A percentile compares a stretch with the other conserved stretches of the same genome.
Evolutionary conservation across 2,329 filamentous ascomycete species (phyloP).

Genomic region (Apiospora marii): DNA sequence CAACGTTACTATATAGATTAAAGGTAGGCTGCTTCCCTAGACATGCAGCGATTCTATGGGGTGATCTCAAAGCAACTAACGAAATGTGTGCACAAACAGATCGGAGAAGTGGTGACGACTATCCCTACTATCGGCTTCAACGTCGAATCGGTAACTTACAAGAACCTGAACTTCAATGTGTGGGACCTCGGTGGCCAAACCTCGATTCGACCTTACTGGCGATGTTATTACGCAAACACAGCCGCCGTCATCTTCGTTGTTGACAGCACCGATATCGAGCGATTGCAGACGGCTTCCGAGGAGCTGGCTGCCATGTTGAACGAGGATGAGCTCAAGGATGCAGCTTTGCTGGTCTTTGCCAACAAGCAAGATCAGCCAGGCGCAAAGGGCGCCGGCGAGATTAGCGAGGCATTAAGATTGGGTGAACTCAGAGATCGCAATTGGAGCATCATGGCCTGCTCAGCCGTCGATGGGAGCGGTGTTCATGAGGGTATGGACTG

Average conservation of each 20-base stretch:
- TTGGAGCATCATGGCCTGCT: conserved; percentile 99
- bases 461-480: conserved; percentile 92
- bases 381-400: conserved; percentile 94
- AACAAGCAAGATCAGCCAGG: conserved; percentile 99
- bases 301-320: conserved; percentile 95
- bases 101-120: conserved; percentile 97
- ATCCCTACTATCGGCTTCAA: conserved; percentile 99
- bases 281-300: conserved; percentile 89
- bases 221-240: conserved; percentile 99
- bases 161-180: conserved; percentile 98
- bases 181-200: conserved; percentile 99
- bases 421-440: conserved; percentile 94
- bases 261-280: conserved; percentile 96
- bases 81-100: conserved; percentile 59
- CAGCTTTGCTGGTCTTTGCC: conserved; percentile 95
- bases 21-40: conserved; percentile 66
- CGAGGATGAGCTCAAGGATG: conserved; percentile 97
- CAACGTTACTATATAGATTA: conserved; percentile 92
- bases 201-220: conserved; percentile 98
- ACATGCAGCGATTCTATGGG: background rate
- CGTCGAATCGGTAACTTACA: conserved; percentile 97
- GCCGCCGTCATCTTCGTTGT: conserved; percentile 99
- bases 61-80: conserved; percentile 22
- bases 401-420: conserved; percentile 89
- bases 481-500: conserved; percentile 99